Percentiles rank a stretch among this genome's conserved stretches.
phyloP scores from a whole-genome alignment of 2,329 filamentous ascomycete species.

The Aspergillus piperis region DNA sequence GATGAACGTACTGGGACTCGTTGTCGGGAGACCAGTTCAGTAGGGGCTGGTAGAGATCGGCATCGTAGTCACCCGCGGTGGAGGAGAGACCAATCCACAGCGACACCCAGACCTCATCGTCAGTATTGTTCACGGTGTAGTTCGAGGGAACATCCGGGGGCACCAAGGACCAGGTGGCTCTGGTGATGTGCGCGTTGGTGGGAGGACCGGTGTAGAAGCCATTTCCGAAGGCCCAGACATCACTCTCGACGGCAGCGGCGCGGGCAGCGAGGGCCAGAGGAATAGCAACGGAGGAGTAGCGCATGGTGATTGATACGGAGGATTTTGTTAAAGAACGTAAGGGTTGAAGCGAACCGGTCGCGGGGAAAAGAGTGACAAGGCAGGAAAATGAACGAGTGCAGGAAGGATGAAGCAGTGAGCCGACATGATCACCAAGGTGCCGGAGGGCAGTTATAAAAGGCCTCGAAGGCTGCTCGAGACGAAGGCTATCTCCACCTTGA shows the following conservation, averaged over 20 bases:
- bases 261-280: slow-evolving; percentile 8
- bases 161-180: slow-evolving; percentile 21
- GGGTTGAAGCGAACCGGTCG: neutral
- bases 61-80: slow-evolving; percentile 9
- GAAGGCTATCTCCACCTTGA: neutral
- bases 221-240: slow-evolving; percentile 21
- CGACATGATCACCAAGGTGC: neutral
- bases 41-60: slow-evolving; percentile 21
- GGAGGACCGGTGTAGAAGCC: slow-evolving; percentile 23
- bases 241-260: slow-evolving; percentile 14
- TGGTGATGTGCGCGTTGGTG: slow-evolving; percentile 19
- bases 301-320: slow-evolving; percentile 9
- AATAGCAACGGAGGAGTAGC: slow-evolving; percentile 7
- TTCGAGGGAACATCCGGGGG: slow-evolving; percentile 16
- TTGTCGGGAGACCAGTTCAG: slow-evolving; percentile 24
- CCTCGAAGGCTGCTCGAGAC: neutral
- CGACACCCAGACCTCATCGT: slow-evolving; percentile 21
- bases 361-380: neutral
- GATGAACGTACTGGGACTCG: slow-evolving; percentile 18
- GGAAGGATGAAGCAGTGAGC: neutral
- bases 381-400: neutral
- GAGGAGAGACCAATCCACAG: slow-evolving; percentile 21
- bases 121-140: slow-evolving; percentile 2
- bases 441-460: neutral
- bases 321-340: neutral